phyloP scores from a whole-genome alignment of 2,329 filamentous ascomycete species.

The Monosporascus sp. region DNA sequence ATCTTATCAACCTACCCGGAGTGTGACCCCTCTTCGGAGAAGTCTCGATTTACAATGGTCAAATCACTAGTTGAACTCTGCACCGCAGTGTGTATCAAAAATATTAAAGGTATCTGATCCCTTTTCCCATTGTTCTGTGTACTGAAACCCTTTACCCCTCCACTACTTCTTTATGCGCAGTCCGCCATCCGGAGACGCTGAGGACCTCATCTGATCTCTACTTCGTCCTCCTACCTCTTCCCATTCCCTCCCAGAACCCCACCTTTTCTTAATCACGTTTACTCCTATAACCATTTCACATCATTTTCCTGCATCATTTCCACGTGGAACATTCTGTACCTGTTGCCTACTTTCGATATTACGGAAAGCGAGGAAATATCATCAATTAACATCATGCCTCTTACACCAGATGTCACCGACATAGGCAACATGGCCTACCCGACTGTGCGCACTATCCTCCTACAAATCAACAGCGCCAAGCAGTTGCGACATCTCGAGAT shows the following conservation, averaged over 20 bases:
- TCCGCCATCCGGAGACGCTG: not conserved
- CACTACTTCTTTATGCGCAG: not conserved
- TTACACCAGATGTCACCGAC: slow-evolving; percentile 50
- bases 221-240: not conserved
- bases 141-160: not conserved
- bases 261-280: not conserved
- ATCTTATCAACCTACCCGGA: not conserved
- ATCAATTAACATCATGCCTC: slow-evolving; percentile 21
- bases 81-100: slow-evolving; percentile 45
- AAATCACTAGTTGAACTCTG: slow-evolving; percentile 49
- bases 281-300: too few species aligned
- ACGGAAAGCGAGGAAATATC: not conserved
- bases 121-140: not conserved
- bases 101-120: slow-evolving; percentile 35
- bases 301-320: not conserved
- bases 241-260: not conserved
- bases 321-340: not conserved
- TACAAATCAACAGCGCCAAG: slow-evolving; percentile 63
- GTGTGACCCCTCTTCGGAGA: slow-evolving; percentile 2
- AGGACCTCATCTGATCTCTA: not conserved
- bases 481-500: slow-evolving; percentile 73
- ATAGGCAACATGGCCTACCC: slow-evolving; percentile 68
- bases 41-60: slow-evolving; percentile 15
- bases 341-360: too few species aligned
- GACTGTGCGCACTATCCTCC: slow-evolving; percentile 61